Evolutionary conservation across 2,329 filamentous ascomycete genomes (phyloP).

Genomic region (Alternaria longipes): DNA sequence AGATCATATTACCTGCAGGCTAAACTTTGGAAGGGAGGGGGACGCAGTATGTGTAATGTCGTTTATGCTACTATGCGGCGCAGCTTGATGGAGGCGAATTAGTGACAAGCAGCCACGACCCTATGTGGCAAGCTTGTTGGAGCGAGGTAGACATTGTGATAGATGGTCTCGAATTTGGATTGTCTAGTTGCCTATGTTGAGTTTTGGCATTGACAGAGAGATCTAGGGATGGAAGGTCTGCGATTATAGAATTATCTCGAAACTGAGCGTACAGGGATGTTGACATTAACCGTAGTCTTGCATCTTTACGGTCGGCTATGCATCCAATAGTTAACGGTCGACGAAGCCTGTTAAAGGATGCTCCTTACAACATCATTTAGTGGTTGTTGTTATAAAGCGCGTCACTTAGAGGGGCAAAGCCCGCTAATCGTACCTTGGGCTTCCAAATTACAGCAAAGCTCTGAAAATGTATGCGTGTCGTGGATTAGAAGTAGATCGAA

Average conservation of each 20-base stretch:
- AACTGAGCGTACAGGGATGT: not conserved
- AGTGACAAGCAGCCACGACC: not conserved
- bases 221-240: not conserved
- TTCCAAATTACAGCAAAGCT: not conserved
- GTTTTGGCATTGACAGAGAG: not conserved
- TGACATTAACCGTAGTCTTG: not conserved
- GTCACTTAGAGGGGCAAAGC: not conserved
- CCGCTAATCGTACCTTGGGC: not conserved
- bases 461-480: not conserved
- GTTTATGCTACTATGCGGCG: not conserved
- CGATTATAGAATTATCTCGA: not conserved
- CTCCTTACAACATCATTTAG: not conserved
- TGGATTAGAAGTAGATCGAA: not conserved
- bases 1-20: not conserved
- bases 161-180: not conserved
- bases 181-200: not conserved
- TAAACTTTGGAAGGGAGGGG: not conserved
- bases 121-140: not conserved
- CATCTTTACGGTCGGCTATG: not conserved
- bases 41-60: not conserved
- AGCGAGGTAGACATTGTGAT: not conserved
- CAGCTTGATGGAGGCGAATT: not conserved
- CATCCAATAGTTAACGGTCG: not conserved
- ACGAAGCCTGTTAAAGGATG: not conserved
- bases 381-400: not conserved